Base-by-base conservation (phyloP, 495 filamentous ascomycete species). In the Hypoxylon crocopeplum region DNA sequence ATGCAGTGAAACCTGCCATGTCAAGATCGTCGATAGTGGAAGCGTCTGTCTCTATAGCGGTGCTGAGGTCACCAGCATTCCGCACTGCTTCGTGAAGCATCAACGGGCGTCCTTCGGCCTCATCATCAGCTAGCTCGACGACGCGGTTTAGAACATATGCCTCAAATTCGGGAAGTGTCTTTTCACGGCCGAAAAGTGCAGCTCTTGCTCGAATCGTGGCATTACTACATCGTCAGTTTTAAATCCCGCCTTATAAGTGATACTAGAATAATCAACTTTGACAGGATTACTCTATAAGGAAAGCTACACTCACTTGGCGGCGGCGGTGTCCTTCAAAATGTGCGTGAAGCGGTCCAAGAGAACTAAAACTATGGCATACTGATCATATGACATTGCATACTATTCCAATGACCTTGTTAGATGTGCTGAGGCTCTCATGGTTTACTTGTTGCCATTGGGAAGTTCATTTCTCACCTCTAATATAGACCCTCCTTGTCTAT, bases 401-500 rank as follows among this genome's bases (percentile, higher is more conserved):
- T 44, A 44, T 7, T 27, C 5, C 11, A 29, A 7, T 13, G n/a
- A n/a, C 13, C 7, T 13, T 17, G 13, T 27, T 29, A 44, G 6
- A 3, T 6, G 6, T n/a, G n/a, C n/a, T n/a, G n/a, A n/a, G n/a
- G n/a, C n/a, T n/a, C n/a, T n/a, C n/a, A n/a, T n/a, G n/a, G n/a
- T n/a, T n/a, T n/a, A n/a, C n/a, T n/a, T n/a, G n/a, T n/a, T n/a
- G n/a, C n/a, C n/a, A n/a, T n/a, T n/a, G n/a, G n/a, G n/a, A n/a
- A n/a, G n/a, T n/a, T n/a, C n/a, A n/a, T 27, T 15, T 2, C 40
- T 16, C 16, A 44, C 40, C 40, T 44, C 40, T 22, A 44, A 27
- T 4, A 44, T 44, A 44, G 40, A 48, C 10, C 45, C 45, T n/a
- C 45, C 45, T 15, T 48, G 45, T 12, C 27, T 25, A 16, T 48